Evolutionary conservation across 208 protist species (phyloP), one percentile per base, ranked within the genome.

Genomic region (Porcisia deanei): DNA sequence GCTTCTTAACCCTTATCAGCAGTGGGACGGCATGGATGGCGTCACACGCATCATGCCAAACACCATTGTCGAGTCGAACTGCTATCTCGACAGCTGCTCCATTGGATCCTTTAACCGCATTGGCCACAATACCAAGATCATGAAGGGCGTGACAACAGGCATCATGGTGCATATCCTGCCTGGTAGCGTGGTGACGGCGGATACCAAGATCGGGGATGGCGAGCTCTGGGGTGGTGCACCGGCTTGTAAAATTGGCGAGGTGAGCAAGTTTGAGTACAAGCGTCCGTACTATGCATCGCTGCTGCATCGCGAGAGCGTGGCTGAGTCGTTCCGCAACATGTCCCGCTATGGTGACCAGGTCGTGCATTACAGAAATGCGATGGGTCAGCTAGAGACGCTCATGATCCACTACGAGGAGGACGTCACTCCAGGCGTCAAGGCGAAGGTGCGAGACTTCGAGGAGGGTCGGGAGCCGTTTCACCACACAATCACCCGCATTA

Each of bases 211-310:
- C 64, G 82, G 83, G 25, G 91, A 97, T 71, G 91, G 93, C 52
- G 91, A 97, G 75, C 79, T 97, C 18, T 97, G 93, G 90, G 93
- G 93, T 41, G 93, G 93, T 9, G 93, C 91, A n/a, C 93, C 93
- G 18, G 93, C 93, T 37, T 70, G 82, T 22, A 94, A 95, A 75
- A 61, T 97, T 39, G 93, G 93, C 7, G 85, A 95, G 9, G 91
- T 97, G 34, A 94, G 89, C 76, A 97, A 97, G 83, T 95, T 94
- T 67, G 91, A 97, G 79, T 95, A 80, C 78, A 97, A 97, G 75
- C 82, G 91, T 7, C 91, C 91, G 25, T 97, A 95, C 78, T 94
- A 89, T 74, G 78, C 91, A 34, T 95, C 89, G 0, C 81, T 93
- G 64, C 81, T 94, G 25, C 90, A 94, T 79, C 83, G 76, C 60